Evolutionary conservation across 139 green algal genomes (phyloP), one percentile per base, ranked within the genome.

Genomic region (Chlamydomonas sphaeroides): DNA sequence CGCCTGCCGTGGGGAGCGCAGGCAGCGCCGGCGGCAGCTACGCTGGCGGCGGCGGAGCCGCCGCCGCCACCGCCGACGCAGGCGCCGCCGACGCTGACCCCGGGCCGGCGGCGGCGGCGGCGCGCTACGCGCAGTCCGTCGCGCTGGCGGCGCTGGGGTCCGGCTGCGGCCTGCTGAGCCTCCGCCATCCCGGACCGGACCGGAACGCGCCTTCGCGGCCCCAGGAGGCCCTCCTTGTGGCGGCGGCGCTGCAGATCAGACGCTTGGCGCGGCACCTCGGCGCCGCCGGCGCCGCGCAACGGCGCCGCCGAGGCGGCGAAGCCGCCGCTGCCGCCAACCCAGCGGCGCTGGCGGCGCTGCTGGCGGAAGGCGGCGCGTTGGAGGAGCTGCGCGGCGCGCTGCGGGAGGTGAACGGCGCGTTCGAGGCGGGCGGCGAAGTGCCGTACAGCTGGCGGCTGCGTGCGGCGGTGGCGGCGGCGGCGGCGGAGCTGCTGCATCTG

Each of bases 361-460:
- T 80, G 28, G 4, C 21, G 39, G 59, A 26, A 7, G 74, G 74
- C 57, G 74, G 74, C 32, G 39, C 35, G 15, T 25, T 39, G 57
- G 41, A 38, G 59, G 23, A n/a, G 23, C 59, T 80, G 15, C 39
- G 39, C n/a, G 74, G 51, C 5, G 74, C 74, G 21, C 21, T 80
- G 30, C 15, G 5, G 20, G 59, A 66, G 23, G n/a, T 70, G 30
- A 65, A 80, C 20, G 74, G 61, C 17, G 74, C 74, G 10, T 80
- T 80, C 36, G 66, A 48, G 35, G 32, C 74, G 2, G 32, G 32
- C 32, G 59, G 53, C 30, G 48, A 33, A 2, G 17, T 80, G 57
- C 74, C 74, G 74, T 80, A 80, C 74, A 80, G 74, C 39, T 80
- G 74, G 74, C 39, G 56, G 57, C 59, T 80, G 15, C 59, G 74